Base-by-base conservation (phyloP, 306 rosid species). In the Hippophae gyantsensis region DNA sequence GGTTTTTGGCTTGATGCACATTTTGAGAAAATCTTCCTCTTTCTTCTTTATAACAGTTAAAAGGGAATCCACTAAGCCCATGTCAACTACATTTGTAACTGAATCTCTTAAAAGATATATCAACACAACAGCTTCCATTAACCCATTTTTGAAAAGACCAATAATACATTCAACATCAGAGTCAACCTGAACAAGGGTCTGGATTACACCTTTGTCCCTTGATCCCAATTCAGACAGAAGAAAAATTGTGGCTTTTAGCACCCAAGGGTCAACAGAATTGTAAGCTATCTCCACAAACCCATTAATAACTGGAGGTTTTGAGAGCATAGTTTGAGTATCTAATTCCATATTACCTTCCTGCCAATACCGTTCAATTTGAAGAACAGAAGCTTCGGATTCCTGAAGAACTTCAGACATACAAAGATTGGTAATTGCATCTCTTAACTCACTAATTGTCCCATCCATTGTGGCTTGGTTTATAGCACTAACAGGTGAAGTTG, bases 321-420 rank as follows among this genome's bases (percentile, higher is more conserved):
- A 71, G 53, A 92, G 74, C 90, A 85, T 80, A 64, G 58, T 67
- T 48, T 59, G 74, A 55, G 79, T 77, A 64, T 86, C 86, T 67
- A 66, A 74, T 57, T 82, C 88, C 68, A 75, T 57, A 64, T 70
- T 73, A 43, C 50, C 88, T 66, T 84, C 90, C 72, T 63, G 73
- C 99, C 94, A 92, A 38, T 81, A 68, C 71, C 61, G 68, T 74
- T 87, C 82, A 60, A 92, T 79, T 58, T 69, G 82, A 63, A 92
- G 87, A 49, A 80, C 96, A 4, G 88, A 95, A 76, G 58, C 67
- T 81, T 92, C 99, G 14, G 88, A 83, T 71, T 88, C 96, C 78
- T 78, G 66, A 38, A 92, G 76, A 73, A 81, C 62, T 70, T 88
- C 90, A 42, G 95, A 88, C 78, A 82, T 66, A 51, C 82, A 88